These are phyloP conservation scores for Sporothrix euskadiensis DNA, from an alignment of 2,329 filamentous ascomycete genomes.

Conservation along the genomic window DNA sequence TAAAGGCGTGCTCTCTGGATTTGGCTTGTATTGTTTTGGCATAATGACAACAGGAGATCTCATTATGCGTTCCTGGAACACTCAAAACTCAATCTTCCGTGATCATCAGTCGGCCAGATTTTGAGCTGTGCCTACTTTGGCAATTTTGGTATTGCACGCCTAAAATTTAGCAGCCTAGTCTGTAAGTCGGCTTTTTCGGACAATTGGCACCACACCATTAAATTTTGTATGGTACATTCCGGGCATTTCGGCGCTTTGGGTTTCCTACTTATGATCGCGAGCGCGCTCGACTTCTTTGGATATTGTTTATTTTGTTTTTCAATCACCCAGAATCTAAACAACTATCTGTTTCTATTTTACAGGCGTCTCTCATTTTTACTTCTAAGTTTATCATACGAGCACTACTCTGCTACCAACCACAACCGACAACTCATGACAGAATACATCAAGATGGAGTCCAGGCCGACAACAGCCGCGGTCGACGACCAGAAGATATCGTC, in stretches of 20 bases:
- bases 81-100: constrained; percentile 5
- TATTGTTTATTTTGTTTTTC: not conserved
- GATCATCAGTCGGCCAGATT: not conserved
- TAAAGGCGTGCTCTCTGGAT: too few species aligned
- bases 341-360: not conserved
- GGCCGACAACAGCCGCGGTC: not conserved
- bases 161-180: not conserved
- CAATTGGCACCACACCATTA: not conserved
- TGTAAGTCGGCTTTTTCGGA: constrained; percentile 11
- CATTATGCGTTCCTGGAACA: not conserved
- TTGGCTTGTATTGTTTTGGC: too few species aligned
- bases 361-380: not conserved
- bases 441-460: constrained; percentile 2
- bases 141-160: not conserved
- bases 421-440: not conserved
- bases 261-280: constrained; percentile 8
- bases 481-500: not conserved
- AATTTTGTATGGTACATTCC: not conserved
- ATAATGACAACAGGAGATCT: too few species aligned
- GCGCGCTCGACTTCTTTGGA: not conserved
- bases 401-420: not conserved
- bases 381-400: not conserved
- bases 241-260: not conserved
- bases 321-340: not conserved
- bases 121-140: not conserved